These are phyloP conservation scores for Phytopythium delawarense DNA, from an alignment of 352 stramenopile genomes.

Conservation along the genomic window DNA sequence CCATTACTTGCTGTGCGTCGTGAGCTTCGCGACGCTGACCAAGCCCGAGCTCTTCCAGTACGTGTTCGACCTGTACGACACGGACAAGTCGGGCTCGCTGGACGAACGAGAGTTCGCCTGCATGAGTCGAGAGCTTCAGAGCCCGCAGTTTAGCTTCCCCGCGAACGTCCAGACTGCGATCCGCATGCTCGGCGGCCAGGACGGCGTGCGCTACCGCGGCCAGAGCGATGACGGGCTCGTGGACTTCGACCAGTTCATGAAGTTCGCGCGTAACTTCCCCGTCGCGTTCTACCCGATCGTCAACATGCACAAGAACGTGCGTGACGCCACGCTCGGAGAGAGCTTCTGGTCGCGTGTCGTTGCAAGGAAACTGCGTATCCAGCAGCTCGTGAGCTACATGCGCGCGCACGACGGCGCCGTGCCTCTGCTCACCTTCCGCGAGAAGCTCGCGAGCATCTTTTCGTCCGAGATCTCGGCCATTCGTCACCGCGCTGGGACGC, in stretches of 20 bases:
- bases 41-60: conserved; percentile 67
- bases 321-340: conserved; percentile 33
- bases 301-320: conserved; percentile 57
- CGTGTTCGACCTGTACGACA: conserved; percentile 69
- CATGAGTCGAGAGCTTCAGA: conserved; percentile 65
- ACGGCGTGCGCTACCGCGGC: conserved; percentile 13
- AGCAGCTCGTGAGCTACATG: conserved; percentile 57
- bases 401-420: conserved; percentile 41
- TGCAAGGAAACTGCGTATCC: conserved; percentile 44
- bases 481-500: conserved; percentile 41
- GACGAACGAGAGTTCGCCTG: conserved; percentile 59
- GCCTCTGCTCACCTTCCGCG: conserved; percentile 32
- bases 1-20: conserved; percentile 52
- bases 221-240: conserved; percentile 34
- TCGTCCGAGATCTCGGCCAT: conserved; percentile 35
- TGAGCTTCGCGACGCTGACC: conserved; percentile 53
- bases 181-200: conserved; percentile 40
- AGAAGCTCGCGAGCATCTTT: conserved; percentile 45
- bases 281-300: conserved; percentile 53
- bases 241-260: conserved; percentile 47
- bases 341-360: conserved; percentile 37
- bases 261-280: conserved; percentile 41
- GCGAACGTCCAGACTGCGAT: conserved; percentile 60
- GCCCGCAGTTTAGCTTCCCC: conserved; percentile 57
- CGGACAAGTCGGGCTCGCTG: conserved; percentile 45